A percentile compares a stretch with the other conserved stretches of the same genome.
Conservation (phyloP, 768 basidiomycete genomes). For the Suillus tomentosus region DNA sequence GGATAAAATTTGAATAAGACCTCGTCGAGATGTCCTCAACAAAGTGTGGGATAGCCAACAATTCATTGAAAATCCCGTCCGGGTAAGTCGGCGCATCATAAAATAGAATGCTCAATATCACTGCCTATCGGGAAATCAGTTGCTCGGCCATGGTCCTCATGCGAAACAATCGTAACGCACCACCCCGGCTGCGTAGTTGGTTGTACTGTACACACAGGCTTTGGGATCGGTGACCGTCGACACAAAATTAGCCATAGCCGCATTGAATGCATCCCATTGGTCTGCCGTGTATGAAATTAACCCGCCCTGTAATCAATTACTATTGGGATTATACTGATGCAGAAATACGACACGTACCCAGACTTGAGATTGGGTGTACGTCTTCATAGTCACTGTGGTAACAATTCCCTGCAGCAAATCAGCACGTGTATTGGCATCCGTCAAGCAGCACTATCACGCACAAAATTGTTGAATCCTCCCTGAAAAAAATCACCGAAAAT, state of each 20-base stretch:
- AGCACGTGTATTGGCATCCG: not conserved
- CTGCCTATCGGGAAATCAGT: slow-evolving; percentile 15
- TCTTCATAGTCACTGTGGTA: slow-evolving; percentile 55
- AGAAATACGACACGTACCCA: slow-evolving; percentile 47
- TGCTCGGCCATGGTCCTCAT: not conserved
- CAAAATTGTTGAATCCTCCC: slow-evolving; percentile 69
- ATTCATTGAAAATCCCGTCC: slow-evolving; percentile 6
- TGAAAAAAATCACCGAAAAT: slow-evolving; percentile 22
- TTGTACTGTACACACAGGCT: slow-evolving; percentile 43
- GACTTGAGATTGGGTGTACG: slow-evolving; percentile 55
- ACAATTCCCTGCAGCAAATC: slow-evolving; percentile 49
- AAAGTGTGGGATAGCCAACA: slow-evolving; percentile 7
- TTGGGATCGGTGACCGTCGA: slow-evolving; percentile 25
- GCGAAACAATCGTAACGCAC: slow-evolving; percentile 18
- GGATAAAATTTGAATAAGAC: slow-evolving; percentile 2
- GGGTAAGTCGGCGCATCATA: slow-evolving; percentile 48
- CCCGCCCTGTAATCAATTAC: slow-evolving; percentile 45
- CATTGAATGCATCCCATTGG: slow-evolving; percentile 17
- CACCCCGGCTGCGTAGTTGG: slow-evolving; percentile 36
- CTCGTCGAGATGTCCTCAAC: slow-evolving; percentile 9
- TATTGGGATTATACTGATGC: not conserved
- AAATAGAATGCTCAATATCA: slow-evolving; percentile 45
- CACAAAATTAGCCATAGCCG: slow-evolving; percentile 25
- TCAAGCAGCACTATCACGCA: slow-evolving; percentile 17
- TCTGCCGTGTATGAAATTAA: slow-evolving; percentile 33